Base-by-base conservation (phyloP, 2,329 filamentous ascomycete species). In the Polytolypa hystricis region DNA sequence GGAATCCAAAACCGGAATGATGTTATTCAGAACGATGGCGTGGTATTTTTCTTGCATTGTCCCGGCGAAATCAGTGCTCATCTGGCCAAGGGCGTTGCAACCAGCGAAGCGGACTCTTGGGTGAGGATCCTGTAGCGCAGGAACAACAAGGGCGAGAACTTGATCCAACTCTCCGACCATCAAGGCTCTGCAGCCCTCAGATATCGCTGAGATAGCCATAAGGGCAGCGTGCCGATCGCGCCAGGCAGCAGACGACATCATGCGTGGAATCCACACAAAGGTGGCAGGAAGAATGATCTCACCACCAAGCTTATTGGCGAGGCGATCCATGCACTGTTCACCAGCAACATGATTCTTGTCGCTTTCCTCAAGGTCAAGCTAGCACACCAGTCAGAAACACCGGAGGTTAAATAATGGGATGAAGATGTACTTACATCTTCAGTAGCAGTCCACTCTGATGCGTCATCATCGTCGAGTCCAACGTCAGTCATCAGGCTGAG, bases 121-220 rank as follows among this genome's bases (percentile, higher is more conserved):
- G 55, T 98, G 91, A 26, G 82, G 74, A 55, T 98, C 89, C 50
- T 81, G 79, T 23, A 98, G 71, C 23, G 89, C 83, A 11, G 91
- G 91, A 33, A 95, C 77, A n/a, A 98, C 89, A 38, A 98, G 72
- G 46, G 93, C 85, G 32, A 98, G 71, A 15, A 98, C 89, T 55
- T 95, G 87, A 58, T 86, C 84, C 3, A 98, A 71, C 60, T 98
- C 91, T 28, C 83, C 83, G 47, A 94, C 73, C 91, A 98, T 98
- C 43, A 95, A 70, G 17, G 96, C 89, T 41, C 86, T 80, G 56
- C 91, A 98, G 25, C 91, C 91, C 61, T 98, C 91, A 0, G 91
- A 96, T 45, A 98, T 98, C 47, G 91, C 91, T 2, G 89, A 96
- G 43, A 98, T 95, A 16, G 91, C 91, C 91, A 98, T 98, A 35